phyloP scores from a whole-genome alignment of 2,329 filamentous ascomycete genomes.

The Didymella glomerata region DNA sequence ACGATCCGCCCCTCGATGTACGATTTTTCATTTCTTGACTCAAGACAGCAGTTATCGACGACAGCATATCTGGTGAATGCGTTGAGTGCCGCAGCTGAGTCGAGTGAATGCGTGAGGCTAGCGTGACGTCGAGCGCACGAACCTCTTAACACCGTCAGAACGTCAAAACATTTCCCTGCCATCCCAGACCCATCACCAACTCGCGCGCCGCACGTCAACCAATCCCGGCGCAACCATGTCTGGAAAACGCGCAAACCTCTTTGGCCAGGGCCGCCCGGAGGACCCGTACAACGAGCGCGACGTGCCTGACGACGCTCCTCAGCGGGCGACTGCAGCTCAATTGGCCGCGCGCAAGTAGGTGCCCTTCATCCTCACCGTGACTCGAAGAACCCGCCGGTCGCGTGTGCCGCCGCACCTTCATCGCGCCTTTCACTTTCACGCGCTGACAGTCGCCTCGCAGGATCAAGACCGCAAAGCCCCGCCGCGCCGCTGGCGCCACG shows the following conservation, averaged over 20 bases:
- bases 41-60: not conserved
- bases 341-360: constrained; percentile 65
- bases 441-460: constrained; percentile 34
- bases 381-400: not conserved
- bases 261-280: constrained; percentile 42
- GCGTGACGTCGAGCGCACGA: constrained; percentile 16
- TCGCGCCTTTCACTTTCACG: constrained; percentile 9
- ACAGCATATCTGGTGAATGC: not conserved
- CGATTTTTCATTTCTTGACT: not conserved
- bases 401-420: constrained; percentile 4
- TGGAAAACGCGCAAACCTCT: constrained; percentile 40
- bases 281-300: constrained; percentile 39
- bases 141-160: constrained; percentile 16
- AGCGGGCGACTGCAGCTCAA: constrained; percentile 64
- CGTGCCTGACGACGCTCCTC: constrained; percentile 56
- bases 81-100: not conserved
- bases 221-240: constrained; percentile 37
- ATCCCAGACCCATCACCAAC: constrained; percentile 17
- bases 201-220: constrained; percentile 21
- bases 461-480: constrained; percentile 40
- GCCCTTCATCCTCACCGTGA: constrained; percentile 20
- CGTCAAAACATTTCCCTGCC: constrained; percentile 19
- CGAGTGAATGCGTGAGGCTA: not conserved
- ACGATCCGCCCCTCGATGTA: too few relatives aligned
- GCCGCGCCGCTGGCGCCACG: constrained; percentile 31